Conservation (phyloP, 768 basidiomycete species). For the Pisolithus microcarpus region DNA sequence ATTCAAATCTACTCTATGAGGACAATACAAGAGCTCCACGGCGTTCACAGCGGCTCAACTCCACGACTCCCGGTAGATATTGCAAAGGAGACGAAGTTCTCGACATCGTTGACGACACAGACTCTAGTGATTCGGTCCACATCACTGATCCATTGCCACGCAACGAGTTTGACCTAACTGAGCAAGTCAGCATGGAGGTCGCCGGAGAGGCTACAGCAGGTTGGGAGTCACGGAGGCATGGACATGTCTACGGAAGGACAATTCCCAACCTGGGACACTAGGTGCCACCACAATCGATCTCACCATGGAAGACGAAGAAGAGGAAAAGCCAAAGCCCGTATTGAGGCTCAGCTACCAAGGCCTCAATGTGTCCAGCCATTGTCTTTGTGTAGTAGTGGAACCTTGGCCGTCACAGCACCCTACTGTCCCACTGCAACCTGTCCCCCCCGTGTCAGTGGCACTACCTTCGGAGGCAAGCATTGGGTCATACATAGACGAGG, state of each 20-base stretch:
- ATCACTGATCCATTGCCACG: not conserved
- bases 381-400: constrained; percentile 77
- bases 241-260: not conserved
- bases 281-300: constrained; percentile 28
- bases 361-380: constrained; percentile 63
- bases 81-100: constrained; percentile 17
- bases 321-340: constrained; percentile 61
- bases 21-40: constrained; percentile 12
- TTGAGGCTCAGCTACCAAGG: constrained; percentile 63
- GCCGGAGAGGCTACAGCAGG: constrained; percentile 1
- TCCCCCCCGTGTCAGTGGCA: constrained; percentile 26
- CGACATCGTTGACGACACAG: constrained; percentile 7
- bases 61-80: constrained; percentile 18
- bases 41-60: constrained; percentile 28
- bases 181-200: not conserved
- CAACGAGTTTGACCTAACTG: no score
- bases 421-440: constrained; percentile 26
- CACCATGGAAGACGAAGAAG: constrained; percentile 53
- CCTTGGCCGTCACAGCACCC: constrained; percentile 59
- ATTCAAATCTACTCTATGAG: constrained; percentile 7
- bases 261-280: not conserved
- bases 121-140: constrained; percentile 6
- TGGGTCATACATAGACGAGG: constrained; percentile 7
- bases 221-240: not conserved
- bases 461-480: constrained; percentile 19